These are phyloP conservation scores for Pezizomycotina sp. DNA, from an alignment of 2,329 filamentous ascomycete species.

Conservation along the genomic window DNA sequence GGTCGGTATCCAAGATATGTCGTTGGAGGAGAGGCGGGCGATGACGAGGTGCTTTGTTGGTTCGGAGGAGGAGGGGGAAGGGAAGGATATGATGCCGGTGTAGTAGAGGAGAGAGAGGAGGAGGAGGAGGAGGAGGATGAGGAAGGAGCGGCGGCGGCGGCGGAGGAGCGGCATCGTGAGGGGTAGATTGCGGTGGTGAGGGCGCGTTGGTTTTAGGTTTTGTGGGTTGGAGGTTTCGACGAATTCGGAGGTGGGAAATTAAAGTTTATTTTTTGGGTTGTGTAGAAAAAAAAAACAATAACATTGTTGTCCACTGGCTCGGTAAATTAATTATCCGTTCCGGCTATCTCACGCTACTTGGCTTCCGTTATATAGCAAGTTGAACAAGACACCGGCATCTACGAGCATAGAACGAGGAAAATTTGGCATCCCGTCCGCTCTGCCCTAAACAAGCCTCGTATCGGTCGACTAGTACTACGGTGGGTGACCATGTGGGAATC, in stretches of 20 bases:
- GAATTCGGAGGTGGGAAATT: no score
- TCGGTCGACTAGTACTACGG: conserved; percentile 18
- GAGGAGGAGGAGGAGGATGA: conserved; percentile 10
- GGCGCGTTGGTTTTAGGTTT: no score
- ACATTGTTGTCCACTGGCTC: no score
- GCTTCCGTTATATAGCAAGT: neutral
- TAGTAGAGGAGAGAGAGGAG: conserved; percentile 11
- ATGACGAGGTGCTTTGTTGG: conserved; percentile 24
- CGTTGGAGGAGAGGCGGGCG: conserved; percentile 26
- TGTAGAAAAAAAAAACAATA: no score
- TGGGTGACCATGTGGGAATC: conserved; percentile 20
- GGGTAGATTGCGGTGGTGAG: no score
- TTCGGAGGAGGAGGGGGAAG: neutral
- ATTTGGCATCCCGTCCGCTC: conserved; percentile 18
- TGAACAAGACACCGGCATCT: conserved; percentile 1
- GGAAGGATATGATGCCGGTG: conserved; percentile 3
- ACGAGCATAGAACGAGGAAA: conserved; percentile 9
- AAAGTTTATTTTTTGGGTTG: no score
- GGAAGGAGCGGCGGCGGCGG: conserved; percentile 5
- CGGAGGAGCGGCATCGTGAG: conserved; percentile 6
- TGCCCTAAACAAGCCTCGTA: conserved; percentile 16
- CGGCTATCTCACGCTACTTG: neutral
- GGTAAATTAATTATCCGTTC: no score
- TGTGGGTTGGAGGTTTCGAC: no score
- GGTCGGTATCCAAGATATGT: conserved; percentile 31